Conservation (phyloP, 176 grass and related monocot species). For the Rhynchospora pubera region DNA sequence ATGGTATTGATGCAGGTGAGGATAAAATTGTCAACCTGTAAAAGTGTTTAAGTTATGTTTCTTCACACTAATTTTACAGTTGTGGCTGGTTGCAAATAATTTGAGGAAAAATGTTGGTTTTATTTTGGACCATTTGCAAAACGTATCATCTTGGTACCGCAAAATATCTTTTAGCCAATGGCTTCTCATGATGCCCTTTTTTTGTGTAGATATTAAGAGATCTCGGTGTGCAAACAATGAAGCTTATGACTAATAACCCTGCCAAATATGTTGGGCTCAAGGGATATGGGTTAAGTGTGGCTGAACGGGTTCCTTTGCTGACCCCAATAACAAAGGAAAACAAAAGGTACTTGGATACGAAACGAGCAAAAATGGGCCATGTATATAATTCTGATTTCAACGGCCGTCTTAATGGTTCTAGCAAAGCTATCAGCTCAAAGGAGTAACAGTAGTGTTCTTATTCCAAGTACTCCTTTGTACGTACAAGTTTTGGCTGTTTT, state of each 20-base stretch:
- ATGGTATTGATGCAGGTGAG: no score
- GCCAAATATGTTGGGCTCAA: slow-evolving; percentile 72
- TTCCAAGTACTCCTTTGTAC: background rate
- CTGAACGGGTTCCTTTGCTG: slow-evolving; percentile 63
- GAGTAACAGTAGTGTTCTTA: slow-evolving; percentile 7
- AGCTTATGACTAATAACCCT: slow-evolving; percentile 89
- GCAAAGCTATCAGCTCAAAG: slow-evolving; percentile 17
- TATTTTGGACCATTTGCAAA: background rate
- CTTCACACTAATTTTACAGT: no score
- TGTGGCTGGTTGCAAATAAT: no score
- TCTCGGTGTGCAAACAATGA: slow-evolving; percentile 84
- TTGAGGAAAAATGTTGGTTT: no score
- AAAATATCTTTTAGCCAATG: background rate
- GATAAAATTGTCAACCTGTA: no score
- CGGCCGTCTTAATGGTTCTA: slow-evolving; percentile 17
- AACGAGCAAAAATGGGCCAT: slow-evolving; percentile 77
- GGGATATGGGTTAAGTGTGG: slow-evolving; percentile 84
- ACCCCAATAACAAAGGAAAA: slow-evolving; percentile 96
- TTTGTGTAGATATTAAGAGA: slow-evolving; percentile 65
- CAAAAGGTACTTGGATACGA: slow-evolving; percentile 71
- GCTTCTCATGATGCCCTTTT: background rate
- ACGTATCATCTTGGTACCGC: background rate
- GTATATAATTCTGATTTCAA: slow-evolving; percentile 44
- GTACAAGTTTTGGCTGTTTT: slow-evolving; percentile 22
- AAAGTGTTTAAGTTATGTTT: no score